Conservation (phyloP, 2,329 filamentous ascomycete species). For the Didymellaceae sp. region DNA sequence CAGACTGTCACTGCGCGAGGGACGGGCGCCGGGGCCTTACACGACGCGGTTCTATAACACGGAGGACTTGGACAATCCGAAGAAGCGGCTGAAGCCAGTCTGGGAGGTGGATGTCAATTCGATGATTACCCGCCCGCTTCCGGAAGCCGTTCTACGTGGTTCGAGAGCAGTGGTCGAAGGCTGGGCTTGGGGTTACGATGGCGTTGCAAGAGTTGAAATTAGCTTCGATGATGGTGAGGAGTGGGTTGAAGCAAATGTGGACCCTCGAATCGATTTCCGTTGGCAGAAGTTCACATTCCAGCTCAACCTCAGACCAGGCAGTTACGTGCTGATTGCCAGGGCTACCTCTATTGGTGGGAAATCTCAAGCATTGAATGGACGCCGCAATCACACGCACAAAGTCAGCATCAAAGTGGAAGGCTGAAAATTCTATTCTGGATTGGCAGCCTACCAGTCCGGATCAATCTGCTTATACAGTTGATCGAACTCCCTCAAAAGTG, state of each 20-base stretch:
- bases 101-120: constrained; percentile 39
- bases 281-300: constrained; percentile 4
- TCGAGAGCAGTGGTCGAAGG: constrained; percentile 21
- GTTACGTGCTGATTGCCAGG: background rate
- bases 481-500: constrained; percentile 54
- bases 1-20: constrained; percentile 24
- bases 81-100: constrained; percentile 25
- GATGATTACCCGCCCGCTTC: constrained; percentile 31
- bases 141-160: constrained; percentile 11
- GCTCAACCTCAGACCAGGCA: background rate
- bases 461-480: constrained; percentile 23
- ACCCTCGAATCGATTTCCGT: constrained; percentile 1
- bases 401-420: background rate
- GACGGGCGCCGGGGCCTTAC: constrained; percentile 31
- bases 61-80: constrained; percentile 17
- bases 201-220: constrained; percentile 27
- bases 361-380: background rate
- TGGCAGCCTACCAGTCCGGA: background rate
- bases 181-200: constrained; percentile 37
- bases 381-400: background rate
- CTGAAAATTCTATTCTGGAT: background rate
- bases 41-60: constrained; percentile 41
- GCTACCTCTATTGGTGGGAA: background rate
- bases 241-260: constrained; percentile 11
- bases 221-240: constrained; percentile 20